Base-by-base conservation (phyloP, 768 basidiomycete species). In the Saitozyma podzolica region DNA sequence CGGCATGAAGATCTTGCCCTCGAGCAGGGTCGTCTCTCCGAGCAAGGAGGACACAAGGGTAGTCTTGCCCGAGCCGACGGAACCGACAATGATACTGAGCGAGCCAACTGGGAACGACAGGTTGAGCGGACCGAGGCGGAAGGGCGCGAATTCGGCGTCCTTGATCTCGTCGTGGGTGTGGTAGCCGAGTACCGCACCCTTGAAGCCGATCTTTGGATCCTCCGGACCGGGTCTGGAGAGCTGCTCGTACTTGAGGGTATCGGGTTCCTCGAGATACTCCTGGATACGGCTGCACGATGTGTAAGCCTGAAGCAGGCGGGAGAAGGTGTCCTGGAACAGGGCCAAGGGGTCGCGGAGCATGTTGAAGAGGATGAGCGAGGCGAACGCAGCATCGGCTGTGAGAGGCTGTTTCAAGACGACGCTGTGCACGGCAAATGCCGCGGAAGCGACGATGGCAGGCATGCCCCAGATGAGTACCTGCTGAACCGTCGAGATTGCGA, bases 301-400 rank as follows among this genome's bases (percentile, higher is more conserved):
- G 56, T 78, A 70, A 0, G 78, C 73, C 40, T 79, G 74, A 0
- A 81, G 57, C 10, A 71, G 51, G 43, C 72, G 55, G 9, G 69
- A 69, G 20, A 69, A 16, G 43, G 74, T 73, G 49, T 77, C 75
- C 49, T 73, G 70, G 50, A 78, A 64, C 7, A 73, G 60, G 0
- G 70, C 80, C 52, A 82, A 66, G 0, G 82, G 82, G 17, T 67
- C 69, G 40, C 81, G 74, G 16, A 83, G 71, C 68, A 82, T 79
- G 58, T 80, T 78, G 75, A 82, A 81, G n/a, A 83, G 72, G 3
- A 80, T 77, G 17, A 82, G 68, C 6, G 81, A 77, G 20, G 81
- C 77, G 72, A 83, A 83, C 5, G 82, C 82, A 8, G 75, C 75
- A 45, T 81, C 78, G 40, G 81, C 79, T 0, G 76, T 73, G 11